Percentiles rank a stretch among this genome's conserved stretches.
Conservation (phyloP, 2,329 filamentous ascomycete genomes). For the Venturia effusa region DNA sequence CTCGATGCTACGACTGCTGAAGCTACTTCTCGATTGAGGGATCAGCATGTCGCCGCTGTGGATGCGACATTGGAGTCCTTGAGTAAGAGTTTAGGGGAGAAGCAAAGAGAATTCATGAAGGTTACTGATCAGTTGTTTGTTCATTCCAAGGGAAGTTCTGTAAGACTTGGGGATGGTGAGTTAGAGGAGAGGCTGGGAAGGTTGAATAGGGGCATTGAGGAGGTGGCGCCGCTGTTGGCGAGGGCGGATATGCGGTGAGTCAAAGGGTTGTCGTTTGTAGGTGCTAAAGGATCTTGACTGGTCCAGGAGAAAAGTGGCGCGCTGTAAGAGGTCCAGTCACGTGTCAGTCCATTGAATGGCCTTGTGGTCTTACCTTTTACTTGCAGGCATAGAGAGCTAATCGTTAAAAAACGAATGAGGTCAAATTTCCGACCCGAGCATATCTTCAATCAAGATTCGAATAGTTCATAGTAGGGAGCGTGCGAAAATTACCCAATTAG, state of each 20-base stretch:
- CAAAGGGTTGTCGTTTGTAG: neutral
- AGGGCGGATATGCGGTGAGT: neutral
- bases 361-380: too few relatives aligned
- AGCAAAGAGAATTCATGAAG: neutral
- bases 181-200: slow-evolving; percentile 1
- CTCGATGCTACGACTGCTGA: neutral
- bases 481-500: too few relatives aligned
- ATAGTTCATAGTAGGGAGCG: too few relatives aligned
- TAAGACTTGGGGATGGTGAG: neutral
- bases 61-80: neutral
- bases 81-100: slow-evolving; percentile 5
- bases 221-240: slow-evolving; percentile 6
- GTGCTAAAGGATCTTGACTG: neutral
- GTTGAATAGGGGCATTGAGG: slow-evolving; percentile 3
- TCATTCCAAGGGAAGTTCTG: neutral
- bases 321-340: too few relatives aligned
- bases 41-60: slow-evolving; percentile 3
- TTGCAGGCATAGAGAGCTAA: too few relatives aligned
- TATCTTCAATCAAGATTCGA: too few relatives aligned
- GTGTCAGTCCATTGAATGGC: too few relatives aligned
- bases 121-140: slow-evolving; percentile 4
- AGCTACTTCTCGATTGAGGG: neutral
- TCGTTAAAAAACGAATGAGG: too few relatives aligned
- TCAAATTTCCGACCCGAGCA: too few relatives aligned
- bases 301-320: too few relatives aligned